Conservation (phyloP, 208 protist species). For the Leishmania tropica region DNA sequence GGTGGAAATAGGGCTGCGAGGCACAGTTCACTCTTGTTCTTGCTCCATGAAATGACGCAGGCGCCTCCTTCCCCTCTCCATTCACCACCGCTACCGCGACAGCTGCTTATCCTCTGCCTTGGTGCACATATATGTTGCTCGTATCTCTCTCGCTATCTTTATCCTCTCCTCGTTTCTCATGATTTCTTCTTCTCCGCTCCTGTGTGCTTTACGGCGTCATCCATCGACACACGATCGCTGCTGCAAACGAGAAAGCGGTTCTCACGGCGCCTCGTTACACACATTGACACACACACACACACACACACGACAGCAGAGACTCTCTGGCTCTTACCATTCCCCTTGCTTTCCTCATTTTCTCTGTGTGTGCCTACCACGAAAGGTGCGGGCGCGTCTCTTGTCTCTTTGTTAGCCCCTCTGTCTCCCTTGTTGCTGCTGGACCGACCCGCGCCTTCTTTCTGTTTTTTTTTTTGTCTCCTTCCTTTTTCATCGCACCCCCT, state of each 20-base stretch:
- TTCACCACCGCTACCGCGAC: background rate
- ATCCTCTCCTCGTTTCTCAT: background rate
- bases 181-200: background rate
- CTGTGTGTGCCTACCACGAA: background rate
- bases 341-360: background rate
- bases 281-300: background rate
- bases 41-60: background rate
- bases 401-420: background rate
- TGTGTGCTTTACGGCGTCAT: background rate
- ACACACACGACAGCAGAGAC: background rate
- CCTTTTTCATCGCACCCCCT: background rate
- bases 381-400: background rate
- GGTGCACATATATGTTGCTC: background rate
- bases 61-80: background rate
- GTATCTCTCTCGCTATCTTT: background rate
- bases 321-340: background rate
- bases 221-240: background rate
- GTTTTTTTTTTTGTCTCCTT: constrained; percentile 1
- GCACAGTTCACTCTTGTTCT: background rate
- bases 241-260: background rate
- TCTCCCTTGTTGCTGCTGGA: background rate
- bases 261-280: background rate
- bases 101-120: background rate
- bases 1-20: background rate
- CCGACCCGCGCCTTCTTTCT: background rate